Percentiles rank a stretch among this genome's conserved stretches.
These are phyloP conservation scores for Trichoderma koningiopsis DNA, from an alignment of 2,329 filamentous ascomycete species.

Conservation along the genomic window DNA sequence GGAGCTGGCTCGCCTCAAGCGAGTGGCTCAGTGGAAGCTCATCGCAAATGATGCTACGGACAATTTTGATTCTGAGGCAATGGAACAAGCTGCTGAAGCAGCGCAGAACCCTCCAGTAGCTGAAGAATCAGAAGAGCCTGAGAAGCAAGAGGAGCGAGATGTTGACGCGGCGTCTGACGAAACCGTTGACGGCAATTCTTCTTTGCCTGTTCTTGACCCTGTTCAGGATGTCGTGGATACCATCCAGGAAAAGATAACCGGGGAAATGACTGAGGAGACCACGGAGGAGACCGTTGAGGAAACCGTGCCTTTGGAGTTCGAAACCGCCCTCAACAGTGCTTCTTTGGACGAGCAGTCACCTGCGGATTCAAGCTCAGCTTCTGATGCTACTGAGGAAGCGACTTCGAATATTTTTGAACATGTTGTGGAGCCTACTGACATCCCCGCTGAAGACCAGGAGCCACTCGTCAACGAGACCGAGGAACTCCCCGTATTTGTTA, in stretches of 20 bases:
- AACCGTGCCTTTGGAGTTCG: slow-evolving; percentile 2
- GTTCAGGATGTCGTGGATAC: slow-evolving; percentile 27
- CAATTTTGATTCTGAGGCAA: slow-evolving; percentile 72
- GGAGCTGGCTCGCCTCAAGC: slow-evolving; percentile 78
- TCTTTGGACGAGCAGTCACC: background rate
- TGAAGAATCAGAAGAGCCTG: slow-evolving; percentile 23
- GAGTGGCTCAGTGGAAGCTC: slow-evolving; percentile 84
- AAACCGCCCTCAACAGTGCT: slow-evolving; percentile 27
- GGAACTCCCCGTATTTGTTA: background rate
- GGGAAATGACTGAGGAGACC: background rate
- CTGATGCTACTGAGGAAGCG: background rate
- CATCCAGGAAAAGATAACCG: slow-evolving; percentile 18
- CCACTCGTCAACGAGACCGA: background rate
- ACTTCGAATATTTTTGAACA: slow-evolving; percentile 6
- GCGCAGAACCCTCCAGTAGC: slow-evolving; percentile 36
- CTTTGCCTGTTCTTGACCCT: slow-evolving; percentile 24
- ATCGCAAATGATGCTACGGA: slow-evolving; percentile 71
- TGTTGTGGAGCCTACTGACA: background rate
- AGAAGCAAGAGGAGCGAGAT: slow-evolving; percentile 32
- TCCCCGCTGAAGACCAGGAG: slow-evolving; percentile 3
- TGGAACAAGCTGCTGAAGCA: slow-evolving; percentile 59
- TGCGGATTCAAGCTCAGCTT: background rate
- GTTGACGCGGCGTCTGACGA: slow-evolving; percentile 29
- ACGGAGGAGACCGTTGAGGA: background rate
- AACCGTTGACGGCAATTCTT: slow-evolving; percentile 25